phyloP scores from a whole-genome alignment of 768 basidiomycete species.

The Naganishia onofrii region DNA sequence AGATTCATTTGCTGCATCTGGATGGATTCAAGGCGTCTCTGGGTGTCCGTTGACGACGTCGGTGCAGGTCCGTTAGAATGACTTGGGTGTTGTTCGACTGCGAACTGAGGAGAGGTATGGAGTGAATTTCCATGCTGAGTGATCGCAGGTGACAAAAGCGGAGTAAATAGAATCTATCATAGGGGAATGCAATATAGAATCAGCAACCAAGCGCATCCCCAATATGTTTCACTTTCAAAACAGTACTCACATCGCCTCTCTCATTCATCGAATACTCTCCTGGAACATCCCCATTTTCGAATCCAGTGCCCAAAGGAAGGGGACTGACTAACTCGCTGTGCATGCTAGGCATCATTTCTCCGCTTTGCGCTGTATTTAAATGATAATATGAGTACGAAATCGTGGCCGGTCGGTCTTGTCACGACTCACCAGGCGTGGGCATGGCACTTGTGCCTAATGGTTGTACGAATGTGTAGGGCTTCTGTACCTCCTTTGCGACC shows the following conservation, averaged over 20 bases:
- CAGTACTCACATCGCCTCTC: slow-evolving; percentile 41
- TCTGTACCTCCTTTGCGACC: not conserved
- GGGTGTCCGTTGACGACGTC: not conserved
- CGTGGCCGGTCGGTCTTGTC: not conserved
- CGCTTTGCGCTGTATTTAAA: slow-evolving; percentile 57
- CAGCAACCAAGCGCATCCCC: not conserved
- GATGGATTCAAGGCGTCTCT: slow-evolving; percentile 41
- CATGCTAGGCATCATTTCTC: slow-evolving; percentile 57
- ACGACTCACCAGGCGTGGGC: slow-evolving; percentile 64
- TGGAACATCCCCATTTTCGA: slow-evolving; percentile 8
- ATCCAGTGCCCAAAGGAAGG: slow-evolving; percentile 33
- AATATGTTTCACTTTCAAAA: not conserved
- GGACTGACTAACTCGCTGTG: slow-evolving; percentile 46
- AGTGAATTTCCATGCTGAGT: slow-evolving; percentile 28
- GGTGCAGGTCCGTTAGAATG: slow-evolving; percentile 11
- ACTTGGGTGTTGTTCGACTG: not conserved
- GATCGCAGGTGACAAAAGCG: slow-evolving; percentile 53
- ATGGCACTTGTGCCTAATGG: slow-evolving; percentile 45
- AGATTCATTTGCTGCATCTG: slow-evolving; percentile 44
- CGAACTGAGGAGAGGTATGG: slow-evolving; percentile 25
- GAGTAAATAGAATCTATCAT: slow-evolving; percentile 49
- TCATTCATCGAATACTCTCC: slow-evolving; percentile 35
- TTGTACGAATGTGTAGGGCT: not conserved
- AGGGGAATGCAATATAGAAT: not conserved
- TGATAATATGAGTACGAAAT: not conserved